phyloP scores from a whole-genome alignment of 2,329 filamentous ascomycete species.

The Stachybotrys echinatus region DNA sequence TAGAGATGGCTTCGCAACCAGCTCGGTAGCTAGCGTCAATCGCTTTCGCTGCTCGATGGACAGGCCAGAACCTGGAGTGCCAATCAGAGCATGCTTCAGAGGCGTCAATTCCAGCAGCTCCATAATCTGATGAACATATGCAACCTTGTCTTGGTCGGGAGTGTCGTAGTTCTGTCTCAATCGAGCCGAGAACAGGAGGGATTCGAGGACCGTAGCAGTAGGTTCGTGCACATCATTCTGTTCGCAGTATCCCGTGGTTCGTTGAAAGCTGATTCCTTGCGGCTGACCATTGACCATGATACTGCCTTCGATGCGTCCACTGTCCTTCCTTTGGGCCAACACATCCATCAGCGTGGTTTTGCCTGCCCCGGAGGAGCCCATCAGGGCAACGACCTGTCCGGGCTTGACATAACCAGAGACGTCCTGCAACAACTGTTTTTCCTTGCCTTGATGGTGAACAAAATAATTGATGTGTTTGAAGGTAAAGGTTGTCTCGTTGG shows the following conservation, averaged over 20 bases:
- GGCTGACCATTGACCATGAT: conserved; percentile 53
- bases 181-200: conserved; percentile 61
- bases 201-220: conserved; percentile 61
- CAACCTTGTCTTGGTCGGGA: conserved; percentile 55
- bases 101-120: conserved; percentile 59
- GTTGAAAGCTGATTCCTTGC: conserved; percentile 56
- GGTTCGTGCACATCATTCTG: conserved; percentile 65
- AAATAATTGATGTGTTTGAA: conserved; percentile 50
- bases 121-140: conserved; percentile 62
- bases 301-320: conserved; percentile 46
- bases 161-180: conserved; percentile 53
- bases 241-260: conserved; percentile 63
- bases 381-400: conserved; percentile 72
- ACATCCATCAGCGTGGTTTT: conserved; percentile 75
- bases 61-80: conserved; percentile 38
- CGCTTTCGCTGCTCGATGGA: conserved; percentile 54
- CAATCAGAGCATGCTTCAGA: conserved; percentile 60
- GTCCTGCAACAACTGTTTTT: conserved; percentile 45
- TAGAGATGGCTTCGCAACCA: conserved; percentile 63
- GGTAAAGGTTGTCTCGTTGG: conserved; percentile 14
- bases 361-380: conserved; percentile 75
- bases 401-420: conserved; percentile 75
- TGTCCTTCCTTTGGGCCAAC: conserved; percentile 57
- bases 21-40: conserved; percentile 64
- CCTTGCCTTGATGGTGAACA: conserved; percentile 67